Evolutionary conservation across 75 land plant species (phyloP).

Genomic region (Selaginella moellendorffii): DNA sequence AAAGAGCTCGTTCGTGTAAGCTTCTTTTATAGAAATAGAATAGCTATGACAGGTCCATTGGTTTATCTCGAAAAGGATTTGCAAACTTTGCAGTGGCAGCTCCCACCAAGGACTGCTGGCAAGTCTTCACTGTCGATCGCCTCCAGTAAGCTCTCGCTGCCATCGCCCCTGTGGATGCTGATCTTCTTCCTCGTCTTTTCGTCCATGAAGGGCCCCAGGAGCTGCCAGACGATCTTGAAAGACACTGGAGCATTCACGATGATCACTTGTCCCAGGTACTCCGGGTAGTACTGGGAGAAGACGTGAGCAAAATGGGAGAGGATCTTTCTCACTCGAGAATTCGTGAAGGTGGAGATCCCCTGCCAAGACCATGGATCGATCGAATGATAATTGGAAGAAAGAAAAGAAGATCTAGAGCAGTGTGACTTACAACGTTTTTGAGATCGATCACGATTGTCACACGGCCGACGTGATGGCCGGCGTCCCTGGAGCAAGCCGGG

Average conservation of each 20-base stretch:
- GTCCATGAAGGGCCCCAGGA: conserved; percentile 31
- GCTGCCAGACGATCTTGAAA: conserved; percentile 32
- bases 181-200: conserved; percentile 33
- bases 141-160: conserved; percentile 19
- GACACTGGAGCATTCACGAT: conserved; percentile 31
- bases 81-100: conserved; percentile 26
- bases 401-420: too few relatives aligned
- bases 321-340: background rate
- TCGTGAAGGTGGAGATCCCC: background rate
- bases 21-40: too few relatives aligned
- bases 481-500: conserved; percentile 33
- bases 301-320: conserved; percentile 17
- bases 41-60: too few relatives aligned
- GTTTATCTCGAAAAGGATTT: too few relatives aligned
- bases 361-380: too few relatives aligned
- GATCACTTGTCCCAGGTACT: conserved; percentile 29
- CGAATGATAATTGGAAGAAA: too few relatives aligned
- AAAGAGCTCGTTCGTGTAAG: conserved; percentile 10
- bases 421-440: conserved; percentile 30
- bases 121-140: conserved; percentile 25
- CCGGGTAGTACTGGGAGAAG: conserved; percentile 32
- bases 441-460: conserved; percentile 31
- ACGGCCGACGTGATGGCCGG: conserved; percentile 18
- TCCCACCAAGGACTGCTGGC: conserved; percentile 30
- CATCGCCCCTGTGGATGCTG: conserved; percentile 25